Evolutionary conservation across 495 filamentous ascomycete genomes (phyloP).

Genomic region (Penicillium soppii): DNA sequence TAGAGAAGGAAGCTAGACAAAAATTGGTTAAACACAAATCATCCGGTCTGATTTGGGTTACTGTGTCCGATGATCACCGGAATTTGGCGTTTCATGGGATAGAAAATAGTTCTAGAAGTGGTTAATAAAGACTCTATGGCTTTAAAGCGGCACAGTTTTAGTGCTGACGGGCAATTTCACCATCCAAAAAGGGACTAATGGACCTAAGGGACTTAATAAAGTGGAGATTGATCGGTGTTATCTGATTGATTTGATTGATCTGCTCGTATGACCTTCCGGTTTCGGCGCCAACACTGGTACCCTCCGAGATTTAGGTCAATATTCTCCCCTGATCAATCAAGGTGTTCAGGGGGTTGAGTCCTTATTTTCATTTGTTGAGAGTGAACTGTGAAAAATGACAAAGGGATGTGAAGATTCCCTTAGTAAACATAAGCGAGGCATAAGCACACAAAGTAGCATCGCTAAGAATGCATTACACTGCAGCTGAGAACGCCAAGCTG

Average conservation of each 20-base stretch:
- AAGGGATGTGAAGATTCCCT: too few species aligned
- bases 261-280: not conserved
- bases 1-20: not conserved
- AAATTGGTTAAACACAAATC: not conserved
- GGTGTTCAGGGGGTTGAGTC: too few species aligned
- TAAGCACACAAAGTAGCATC: too few species aligned
- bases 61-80: not conserved
- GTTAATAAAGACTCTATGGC: not conserved
- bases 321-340: too few species aligned
- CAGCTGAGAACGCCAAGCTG: not conserved
- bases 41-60: not conserved
- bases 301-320: too few species aligned
- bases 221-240: conserved; percentile 6
- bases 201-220: too few species aligned
- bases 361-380: too few species aligned
- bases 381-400: too few species aligned
- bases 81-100: not conserved
- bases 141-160: not conserved
- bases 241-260: conserved; percentile 14
- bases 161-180: not conserved
- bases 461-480: not conserved
- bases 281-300: not conserved
- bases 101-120: not conserved
- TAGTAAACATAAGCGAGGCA: too few species aligned
- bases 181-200: not conserved